Base-by-base conservation (phyloP, 768 basidiomycete genomes). In the Russula sp. region DNA sequence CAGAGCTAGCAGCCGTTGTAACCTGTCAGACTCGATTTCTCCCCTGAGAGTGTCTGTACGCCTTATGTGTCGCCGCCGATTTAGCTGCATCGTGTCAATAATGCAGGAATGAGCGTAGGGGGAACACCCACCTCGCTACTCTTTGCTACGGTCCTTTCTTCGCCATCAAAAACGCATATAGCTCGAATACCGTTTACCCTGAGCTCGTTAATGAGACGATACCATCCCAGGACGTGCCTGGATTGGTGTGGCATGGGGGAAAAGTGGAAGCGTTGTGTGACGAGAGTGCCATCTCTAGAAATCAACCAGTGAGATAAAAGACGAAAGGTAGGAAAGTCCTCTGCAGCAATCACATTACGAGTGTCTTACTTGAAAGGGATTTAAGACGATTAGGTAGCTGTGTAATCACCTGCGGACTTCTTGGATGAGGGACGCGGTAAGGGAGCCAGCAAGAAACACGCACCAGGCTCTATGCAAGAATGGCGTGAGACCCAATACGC, bases 251-350 rank as follows among this genome's bases (percentile, higher is more conserved):
- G 83, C 55, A 78, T 73, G 14, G 79, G 84, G 0, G 85, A 79
- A 71, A 85, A 93, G 69, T 92, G 88, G 48, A 92, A 78, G 25
- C 90, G 82, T 69, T 90, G 89, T 0, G 90, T 93, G 69, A 93
- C 79, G 59, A 93, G 84, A 7, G 90, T 93, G 49, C 85, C 91
- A 78, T 93, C 91, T 47, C 91, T 93, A 67, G 53, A 10, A 56
- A 22, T 57, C 45, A 61, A 59, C 53, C 7, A 18, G n/a, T 51
- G 35, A 59, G 41, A 45, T 14, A 18, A 20, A 56, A 56, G 52
- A 34, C 60, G 32, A 43, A n/a, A 29, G 58, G 48, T 60, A 61
- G 50, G 56, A 45, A 36, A 34, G 58, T 56, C 56, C 9, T 10
- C 9, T 14, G 43, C 32, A 58, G 43, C 32, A 58, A 82, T 72